A percentile compares a stretch with the other conserved stretches of the same genome.
Evolutionary conservation across 495 filamentous ascomycete species (phyloP).

Genomic region (Talaromyces adpressus): DNA sequence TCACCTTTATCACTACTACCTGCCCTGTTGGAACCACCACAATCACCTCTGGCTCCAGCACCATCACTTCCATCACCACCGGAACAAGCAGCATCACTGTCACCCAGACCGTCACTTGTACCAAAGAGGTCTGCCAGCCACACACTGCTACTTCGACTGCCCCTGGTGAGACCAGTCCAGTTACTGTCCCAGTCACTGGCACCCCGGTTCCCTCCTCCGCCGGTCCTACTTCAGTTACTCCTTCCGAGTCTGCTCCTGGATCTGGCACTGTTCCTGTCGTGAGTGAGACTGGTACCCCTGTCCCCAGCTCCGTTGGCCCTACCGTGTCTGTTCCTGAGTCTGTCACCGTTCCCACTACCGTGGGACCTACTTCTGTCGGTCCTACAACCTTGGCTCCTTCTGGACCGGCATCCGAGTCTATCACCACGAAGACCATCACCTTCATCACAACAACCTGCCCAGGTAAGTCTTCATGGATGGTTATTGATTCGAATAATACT

Average conservation of each 20-base stretch:
- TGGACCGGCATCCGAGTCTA: neutral
- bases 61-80: slow-evolving; percentile 1
- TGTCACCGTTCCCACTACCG: neutral
- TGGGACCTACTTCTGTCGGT: neutral
- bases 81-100: slow-evolving; percentile 6
- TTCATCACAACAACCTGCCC: slow-evolving; percentile 12
- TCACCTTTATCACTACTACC: slow-evolving; percentile 10
- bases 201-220: neutral
- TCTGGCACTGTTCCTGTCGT: neutral
- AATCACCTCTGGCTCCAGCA: neutral
- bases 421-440: slow-evolving; percentile 7
- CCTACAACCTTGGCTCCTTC: slow-evolving; percentile 2
- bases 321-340: neutral
- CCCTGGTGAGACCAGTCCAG: neutral
- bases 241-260: neutral
- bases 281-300: neutral
- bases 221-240: neutral
- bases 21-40: slow-evolving; percentile 5
- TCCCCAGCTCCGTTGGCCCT: neutral
- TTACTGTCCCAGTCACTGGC: neutral
- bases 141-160: slow-evolving; percentile 3
- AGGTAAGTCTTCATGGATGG: neutral
- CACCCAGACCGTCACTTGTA: slow-evolving; percentile 5
- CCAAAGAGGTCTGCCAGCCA: slow-evolving; percentile 5
- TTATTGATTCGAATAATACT: neutral